These are phyloP conservation scores for Pharus latifolius DNA, from an alignment of 176 grass and related monocot species.

Conservation along the genomic window DNA sequence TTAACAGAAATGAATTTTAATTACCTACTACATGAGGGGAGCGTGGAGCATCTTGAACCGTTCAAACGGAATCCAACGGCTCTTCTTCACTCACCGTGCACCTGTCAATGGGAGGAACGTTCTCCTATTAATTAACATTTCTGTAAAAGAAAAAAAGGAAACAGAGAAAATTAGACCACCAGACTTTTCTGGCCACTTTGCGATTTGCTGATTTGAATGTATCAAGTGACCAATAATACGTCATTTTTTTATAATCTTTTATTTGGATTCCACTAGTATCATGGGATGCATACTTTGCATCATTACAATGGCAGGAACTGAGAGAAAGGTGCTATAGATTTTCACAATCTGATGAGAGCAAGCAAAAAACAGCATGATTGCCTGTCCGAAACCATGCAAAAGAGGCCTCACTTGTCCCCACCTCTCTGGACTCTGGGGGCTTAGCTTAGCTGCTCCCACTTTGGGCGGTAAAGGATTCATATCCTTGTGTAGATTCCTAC, in stretches of 20 bases:
- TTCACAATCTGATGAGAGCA: slow-evolving; percentile 12
- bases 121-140: not conserved
- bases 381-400: slow-evolving; percentile 41
- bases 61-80: not conserved
- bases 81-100: not conserved
- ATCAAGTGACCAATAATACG: slow-evolving; percentile 33
- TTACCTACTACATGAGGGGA: too few relatives aligned
- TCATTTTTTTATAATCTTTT: slow-evolving; percentile 21
- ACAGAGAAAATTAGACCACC: not conserved
- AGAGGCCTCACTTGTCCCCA: slow-evolving; percentile 26
- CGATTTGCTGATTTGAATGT: slow-evolving; percentile 18
- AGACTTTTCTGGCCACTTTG: slow-evolving; percentile 1
- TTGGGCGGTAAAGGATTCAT: slow-evolving; percentile 73
- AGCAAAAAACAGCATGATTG: slow-evolving; percentile 52
- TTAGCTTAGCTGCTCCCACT: slow-evolving; percentile 41
- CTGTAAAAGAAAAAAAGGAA: not conserved
- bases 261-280: slow-evolving; percentile 18
- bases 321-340: not conserved
- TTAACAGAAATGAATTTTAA: too few relatives aligned
- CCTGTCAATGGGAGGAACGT: not conserved
- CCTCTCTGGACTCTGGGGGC: slow-evolving; percentile 7
- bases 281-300: not conserved
- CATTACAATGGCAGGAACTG: not conserved
- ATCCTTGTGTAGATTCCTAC: slow-evolving; percentile 18
- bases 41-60: not conserved